Evolutionary conservation across 805 yeast species (phyloP), one percentile per base, ranked within the genome.

Genomic region (Suhomyces sp.): DNA sequence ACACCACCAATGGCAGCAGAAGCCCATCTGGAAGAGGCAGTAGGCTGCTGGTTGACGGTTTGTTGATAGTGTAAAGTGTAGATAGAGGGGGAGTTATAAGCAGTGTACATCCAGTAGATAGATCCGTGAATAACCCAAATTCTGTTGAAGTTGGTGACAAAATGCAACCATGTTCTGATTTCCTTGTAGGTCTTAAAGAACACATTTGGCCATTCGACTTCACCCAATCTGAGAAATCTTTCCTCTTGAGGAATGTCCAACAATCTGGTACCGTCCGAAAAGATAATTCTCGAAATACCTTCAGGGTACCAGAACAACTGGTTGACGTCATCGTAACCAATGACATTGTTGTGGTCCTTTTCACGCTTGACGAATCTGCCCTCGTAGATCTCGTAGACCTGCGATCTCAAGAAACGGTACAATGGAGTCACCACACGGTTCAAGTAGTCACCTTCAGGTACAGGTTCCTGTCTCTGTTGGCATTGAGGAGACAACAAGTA

Each of bases 221-320:
- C 97, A 61, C 97, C 97, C 54, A 94, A 80, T 71, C 87, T 84
- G 64, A 84, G 79, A 69, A 84, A 96, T 72, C 99, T 87, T 74
- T 94, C 97, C 63, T 84, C 89, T 53, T 84, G 82, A 35, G 97
- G 96, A 62, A 92, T 75, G 62, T 94, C 98, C 48, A 92, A 89
- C 61, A 94, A 78, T 69, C 97, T 85, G 17, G 96, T 79, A 59
- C 97, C 97, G 68, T 94, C 98, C 67, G 87, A 94, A 63, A 93
- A 82, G 47, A 86, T 82, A 62, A 94, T 92, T 73, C 94, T 86
- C 54, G 96, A 86, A 59, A 94, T 88, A 80, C 99, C 99, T 76
- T 96, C 98, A 46, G 98, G 97, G 75, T 96, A 94, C 99, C 99
- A 94, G 76, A 96, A 94, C 62, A 94, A 81, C 79, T 94, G 99